Conservation (phyloP, 495 filamentous ascomycete genomes). For the Bombardia bombarda region DNA sequence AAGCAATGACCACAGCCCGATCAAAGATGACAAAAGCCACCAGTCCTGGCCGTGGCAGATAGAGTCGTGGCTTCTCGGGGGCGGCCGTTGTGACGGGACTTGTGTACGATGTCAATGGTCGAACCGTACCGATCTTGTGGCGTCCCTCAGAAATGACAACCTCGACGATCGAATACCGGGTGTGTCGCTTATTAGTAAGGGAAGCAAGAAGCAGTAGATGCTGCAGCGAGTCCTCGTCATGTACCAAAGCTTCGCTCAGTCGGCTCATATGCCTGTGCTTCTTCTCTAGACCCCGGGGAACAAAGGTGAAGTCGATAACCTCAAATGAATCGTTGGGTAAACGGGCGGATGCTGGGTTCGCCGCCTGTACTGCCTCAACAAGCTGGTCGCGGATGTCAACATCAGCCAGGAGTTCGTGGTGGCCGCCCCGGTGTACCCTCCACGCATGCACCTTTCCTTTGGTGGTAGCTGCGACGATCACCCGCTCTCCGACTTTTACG, state of each 20-base stretch:
- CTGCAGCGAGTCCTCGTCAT: slow-evolving; percentile 35
- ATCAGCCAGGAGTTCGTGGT: slow-evolving; percentile 45
- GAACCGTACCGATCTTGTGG: slow-evolving; percentile 42
- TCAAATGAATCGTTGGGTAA: slow-evolving; percentile 34
- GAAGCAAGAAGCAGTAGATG: slow-evolving; percentile 36
- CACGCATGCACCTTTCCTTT: slow-evolving; percentile 72
- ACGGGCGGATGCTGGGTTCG: slow-evolving; percentile 15
- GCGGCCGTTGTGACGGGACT: slow-evolving; percentile 31
- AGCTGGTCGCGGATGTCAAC: slow-evolving; percentile 30
- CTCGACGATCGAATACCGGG: slow-evolving; percentile 38
- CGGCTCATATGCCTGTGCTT: slow-evolving; percentile 35
- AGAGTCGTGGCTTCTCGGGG: slow-evolving; percentile 54
- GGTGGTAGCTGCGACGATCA: slow-evolving; percentile 67
- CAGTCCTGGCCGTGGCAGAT: slow-evolving; percentile 65
- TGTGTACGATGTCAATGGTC: slow-evolving; percentile 56
- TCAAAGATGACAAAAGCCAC: slow-evolving; percentile 80
- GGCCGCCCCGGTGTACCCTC: slow-evolving; percentile 80
- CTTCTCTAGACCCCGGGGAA: slow-evolving; percentile 33
- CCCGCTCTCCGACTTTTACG: slow-evolving; percentile 70
- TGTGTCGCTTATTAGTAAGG: slow-evolving; percentile 22
- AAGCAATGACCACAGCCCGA: slow-evolving; percentile 66
- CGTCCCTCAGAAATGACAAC: slow-evolving; percentile 29
- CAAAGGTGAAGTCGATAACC: slow-evolving; percentile 40
- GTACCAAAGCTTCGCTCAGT: slow-evolving; percentile 28
- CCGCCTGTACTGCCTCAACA: slow-evolving; percentile 23